Base-by-base conservation (phyloP, 2,329 filamentous ascomycete species). In the Paecilomyces niveus region DNA sequence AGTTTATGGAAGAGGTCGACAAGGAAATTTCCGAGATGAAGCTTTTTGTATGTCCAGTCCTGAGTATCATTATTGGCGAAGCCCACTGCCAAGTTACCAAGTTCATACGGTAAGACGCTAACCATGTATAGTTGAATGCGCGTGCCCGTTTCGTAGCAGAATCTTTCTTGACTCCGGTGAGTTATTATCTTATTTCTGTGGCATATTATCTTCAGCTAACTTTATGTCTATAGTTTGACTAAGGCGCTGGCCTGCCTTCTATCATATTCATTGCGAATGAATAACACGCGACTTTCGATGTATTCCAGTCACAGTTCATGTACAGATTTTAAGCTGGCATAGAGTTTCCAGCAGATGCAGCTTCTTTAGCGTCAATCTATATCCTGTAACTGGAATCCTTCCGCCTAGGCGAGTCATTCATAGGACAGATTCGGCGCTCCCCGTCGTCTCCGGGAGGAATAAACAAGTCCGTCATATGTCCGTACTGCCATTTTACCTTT, bases 11-110 rank as follows among this genome's bases (percentile, higher is more conserved):
- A 76, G 94, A 99, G 75, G 95, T 99, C 3, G 95, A 99, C 76
- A 99, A 99, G 82, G 94, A 99, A 77, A 99, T 99, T 61, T 97
- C 94, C 2, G 95, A 99, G 79, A 97, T 99, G 94, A 99, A 99
- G 84, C 88, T 99, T 69, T 99, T 99, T 77, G 93, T 97, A 84
- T 67, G 90, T 72, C 58, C 60, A 32, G 50, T 24, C 11, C 15
- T 50, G 11, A 15, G 9, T 45, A 11, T 54, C 11, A 6, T 9
- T 5, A 22, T 24, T 56, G 31, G 57, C 35, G 54, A 54, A 39
- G 9, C 29, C 59, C 24, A 58, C 57, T 6, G 22, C 22, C 22
- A 6, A 6, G 24, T 52, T 18, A 29, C 22, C n/a, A 52, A 15
- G 15, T 52, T 26, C 39, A 15, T 29, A 24, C 50, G 22, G 6